A percentile compares a stretch with the other conserved stretches of the same genome.
Conservation (phyloP, 768 basidiomycete genomes). For the Daedaleopsis sinensis region DNA sequence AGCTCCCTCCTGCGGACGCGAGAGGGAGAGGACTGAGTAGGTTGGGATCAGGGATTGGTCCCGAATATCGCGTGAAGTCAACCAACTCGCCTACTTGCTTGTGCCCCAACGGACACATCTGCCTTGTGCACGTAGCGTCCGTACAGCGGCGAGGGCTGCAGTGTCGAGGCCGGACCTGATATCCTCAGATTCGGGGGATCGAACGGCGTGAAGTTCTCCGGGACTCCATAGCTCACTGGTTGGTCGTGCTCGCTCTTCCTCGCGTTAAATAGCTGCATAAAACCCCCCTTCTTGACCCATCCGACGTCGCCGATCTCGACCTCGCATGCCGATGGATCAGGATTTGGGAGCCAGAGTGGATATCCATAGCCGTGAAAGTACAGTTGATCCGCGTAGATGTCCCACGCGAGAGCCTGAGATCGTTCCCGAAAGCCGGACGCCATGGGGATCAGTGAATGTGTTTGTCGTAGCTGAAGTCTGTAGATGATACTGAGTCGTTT, state of each 20-base stretch:
- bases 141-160: conserved; percentile 1
- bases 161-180: conserved; percentile 2
- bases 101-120: conserved; percentile 1
- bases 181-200: conserved; percentile 1
- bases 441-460: not conserved
- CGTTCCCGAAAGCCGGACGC: not conserved
- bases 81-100: not conserved
- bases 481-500: too few species aligned
- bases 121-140: conserved; percentile 4
- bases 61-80: too few species aligned
- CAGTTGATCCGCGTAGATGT: conserved; percentile 16
- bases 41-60: not conserved
- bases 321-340: conserved; percentile 2
- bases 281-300: conserved; percentile 9
- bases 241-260: not conserved
- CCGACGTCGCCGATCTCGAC: conserved; percentile 23
- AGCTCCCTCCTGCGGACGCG: not conserved
- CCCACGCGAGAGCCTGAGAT: conserved; percentile 5
- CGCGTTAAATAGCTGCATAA: conserved; percentile 18
- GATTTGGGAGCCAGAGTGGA: conserved; percentile 21
- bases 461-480: too few species aligned
- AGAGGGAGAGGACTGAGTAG: not conserved
- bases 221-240: not conserved
- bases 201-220: conserved; percentile 9
- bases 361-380: conserved; percentile 15